phyloP scores from a whole-genome alignment of 805 yeast species.

The Candida arabinofermentans region DNA sequence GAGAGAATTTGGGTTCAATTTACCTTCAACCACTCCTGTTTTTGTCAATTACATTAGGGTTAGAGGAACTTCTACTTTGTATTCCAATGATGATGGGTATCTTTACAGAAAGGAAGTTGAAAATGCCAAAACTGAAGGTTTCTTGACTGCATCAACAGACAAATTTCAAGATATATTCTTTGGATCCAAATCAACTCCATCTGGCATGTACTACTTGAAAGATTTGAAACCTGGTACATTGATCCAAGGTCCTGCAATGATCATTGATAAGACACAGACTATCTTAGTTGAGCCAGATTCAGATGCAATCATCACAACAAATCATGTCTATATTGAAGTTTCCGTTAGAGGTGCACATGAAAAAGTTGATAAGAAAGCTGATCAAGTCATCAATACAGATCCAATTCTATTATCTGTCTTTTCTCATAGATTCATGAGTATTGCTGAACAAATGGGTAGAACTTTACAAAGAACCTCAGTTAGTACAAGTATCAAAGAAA shows the following conservation, averaged over 20 bases:
- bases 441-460: constrained; percentile 47
- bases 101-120: constrained; percentile 1
- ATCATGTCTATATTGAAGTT: constrained; percentile 31
- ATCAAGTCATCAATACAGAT: constrained; percentile 24
- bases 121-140: not conserved
- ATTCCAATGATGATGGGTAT: constrained; percentile 3
- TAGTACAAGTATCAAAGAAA: constrained; percentile 43
- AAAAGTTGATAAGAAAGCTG: constrained; percentile 1
- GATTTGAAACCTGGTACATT: constrained; percentile 28
- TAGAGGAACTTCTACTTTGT: constrained; percentile 3
- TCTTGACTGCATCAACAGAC: constrained; percentile 8
- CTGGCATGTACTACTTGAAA: constrained; percentile 30
- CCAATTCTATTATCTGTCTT: constrained; percentile 39
- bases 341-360: constrained; percentile 2
- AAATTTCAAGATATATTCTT: constrained; percentile 17
- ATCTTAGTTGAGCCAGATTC: constrained; percentile 35
- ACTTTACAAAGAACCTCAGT: constrained; percentile 42
- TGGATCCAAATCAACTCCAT: constrained; percentile 24
- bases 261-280: constrained; percentile 36
- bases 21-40: constrained; percentile 1
- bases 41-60: constrained; percentile 3
- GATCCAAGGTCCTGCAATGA: constrained; percentile 35
- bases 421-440: constrained; percentile 45
- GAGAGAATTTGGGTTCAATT: constrained; percentile 70
- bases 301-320: constrained; percentile 31